A percentile compares a stretch with the other conserved stretches of the same genome.
Conservation (phyloP, 192 early-diverging fungal species). For the Linnemannia hyalina region DNA sequence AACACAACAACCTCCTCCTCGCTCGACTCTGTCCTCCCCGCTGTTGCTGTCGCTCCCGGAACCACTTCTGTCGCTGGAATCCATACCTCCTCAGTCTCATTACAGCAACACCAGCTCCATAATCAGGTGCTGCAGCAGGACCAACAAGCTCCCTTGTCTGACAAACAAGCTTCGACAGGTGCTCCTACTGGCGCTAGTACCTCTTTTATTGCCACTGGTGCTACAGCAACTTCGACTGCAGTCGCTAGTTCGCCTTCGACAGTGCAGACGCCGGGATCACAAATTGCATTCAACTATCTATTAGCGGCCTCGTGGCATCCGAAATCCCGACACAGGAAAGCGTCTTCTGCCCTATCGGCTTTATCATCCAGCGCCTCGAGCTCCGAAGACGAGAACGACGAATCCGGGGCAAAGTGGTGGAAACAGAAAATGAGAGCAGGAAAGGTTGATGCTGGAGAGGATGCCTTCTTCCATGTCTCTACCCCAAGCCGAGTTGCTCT, state of each 20-base stretch:
- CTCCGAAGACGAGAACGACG: slow-evolving; percentile 18
- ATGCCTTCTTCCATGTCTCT: slow-evolving; percentile 70
- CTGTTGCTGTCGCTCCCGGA: background rate
- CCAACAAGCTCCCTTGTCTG: background rate
- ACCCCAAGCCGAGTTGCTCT: slow-evolving; percentile 65
- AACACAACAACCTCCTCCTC: background rate
- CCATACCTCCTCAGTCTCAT: slow-evolving; percentile 29
- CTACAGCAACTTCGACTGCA: background rate
- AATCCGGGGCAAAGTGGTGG: slow-evolving; percentile 44
- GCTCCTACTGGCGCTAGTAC: background rate
- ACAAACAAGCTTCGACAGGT: background rate
- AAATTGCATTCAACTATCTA: slow-evolving; percentile 47
- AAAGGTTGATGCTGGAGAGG: slow-evolving; percentile 73
- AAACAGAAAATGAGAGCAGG: slow-evolving; percentile 61
- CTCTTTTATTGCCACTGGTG: background rate
- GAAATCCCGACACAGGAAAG: slow-evolving; percentile 29
- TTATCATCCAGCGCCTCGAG: background rate
- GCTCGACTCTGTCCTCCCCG: background rate
- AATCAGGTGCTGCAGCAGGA: background rate
- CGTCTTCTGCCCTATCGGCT: slow-evolving; percentile 7
- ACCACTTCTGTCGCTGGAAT: background rate
- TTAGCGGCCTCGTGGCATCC: slow-evolving; percentile 54
- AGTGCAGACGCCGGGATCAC: slow-evolving; percentile 5
- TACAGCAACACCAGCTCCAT: slow-evolving; percentile 34
- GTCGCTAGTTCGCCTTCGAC: background rate